Evolutionary conservation across 2,329 filamentous ascomycete species (phyloP), one percentile per base, ranked within the genome.

Genomic region (Colletotrichum lentis): DNA sequence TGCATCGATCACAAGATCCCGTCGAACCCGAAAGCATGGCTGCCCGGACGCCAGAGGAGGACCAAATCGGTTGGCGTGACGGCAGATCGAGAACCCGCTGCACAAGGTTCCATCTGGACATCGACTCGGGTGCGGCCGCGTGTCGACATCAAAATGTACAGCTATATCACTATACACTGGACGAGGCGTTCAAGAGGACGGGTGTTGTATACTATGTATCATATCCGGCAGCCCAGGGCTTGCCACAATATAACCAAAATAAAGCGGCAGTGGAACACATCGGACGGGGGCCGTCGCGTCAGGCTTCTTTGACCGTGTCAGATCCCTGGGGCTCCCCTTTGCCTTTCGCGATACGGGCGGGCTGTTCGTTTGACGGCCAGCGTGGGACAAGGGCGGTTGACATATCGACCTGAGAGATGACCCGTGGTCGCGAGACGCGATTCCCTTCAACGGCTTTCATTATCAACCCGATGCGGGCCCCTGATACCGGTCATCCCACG

Each of bases 201-300:
- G 57, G 12, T 52, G 62, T 56, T 69, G 64, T 68, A 63, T 57
- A 69, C 44, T 47, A 65, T 69, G 64, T 69, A 63, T 31, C 31
- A 68, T 69, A 69, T 44, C 37, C 16, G 57, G 64, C 57, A 35
- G 35, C 27, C 31, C 11, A 37, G 27, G 10, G 18, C 24, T 52
- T 20, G 58, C 64, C 37, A 47, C 59, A 27, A 52, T 24, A 43
- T 22, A 39, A 14, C 35, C 46, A n/a, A 59, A 43, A 44, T 20
- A 31, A n/a, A 6, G 3, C 8, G 12, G 18, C 11, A 20, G 12
- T 31, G 39, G 31, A 59, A 20, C 31, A 18, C 11, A 43, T 43
- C 39, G 10, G n/a, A 39, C 3, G 8, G 16, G n/a, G 24, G 2
- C 31, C 12, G 24, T 31, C 8, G n/a, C 12, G 14, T n/a, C 18